A percentile compares a stretch with the other conserved stretches of the same genome.
Evolutionary conservation across 2,329 filamentous ascomycete genomes (phyloP).

Genomic region (Colletotrichum lindemuthianum): DNA sequence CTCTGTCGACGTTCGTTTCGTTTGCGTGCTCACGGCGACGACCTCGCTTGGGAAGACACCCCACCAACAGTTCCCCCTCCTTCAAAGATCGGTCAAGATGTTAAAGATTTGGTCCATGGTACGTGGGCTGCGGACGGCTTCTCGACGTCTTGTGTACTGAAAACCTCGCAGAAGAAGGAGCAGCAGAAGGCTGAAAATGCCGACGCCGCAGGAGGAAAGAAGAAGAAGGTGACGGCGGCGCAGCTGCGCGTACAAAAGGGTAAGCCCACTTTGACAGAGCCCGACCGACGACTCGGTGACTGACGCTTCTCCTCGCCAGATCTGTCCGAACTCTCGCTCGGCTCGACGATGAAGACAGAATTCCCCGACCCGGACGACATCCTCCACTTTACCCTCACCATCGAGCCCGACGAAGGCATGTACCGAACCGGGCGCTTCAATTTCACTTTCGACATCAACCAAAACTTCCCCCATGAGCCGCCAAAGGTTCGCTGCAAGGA

Average conservation of each 20-base stretch:
- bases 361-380: conserved; percentile 88
- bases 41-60: conserved; percentile 27
- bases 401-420: conserved; percentile 85
- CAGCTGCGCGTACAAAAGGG: conserved; percentile 97
- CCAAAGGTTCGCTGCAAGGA: conserved; percentile 97
- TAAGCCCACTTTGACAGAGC: conserved; percentile 48
- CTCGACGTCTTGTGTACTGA: conserved; percentile 3
- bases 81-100: conserved; percentile 69
- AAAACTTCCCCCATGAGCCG: conserved; percentile 96
- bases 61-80: conserved; percentile 19
- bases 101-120: conserved; percentile 99
- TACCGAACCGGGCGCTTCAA: conserved; percentile 90
- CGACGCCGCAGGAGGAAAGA: conserved; percentile 79
- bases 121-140: conserved; percentile 43
- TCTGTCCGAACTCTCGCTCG: conserved; percentile 82
- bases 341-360: conserved; percentile 81
- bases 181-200: conserved; percentile 94
- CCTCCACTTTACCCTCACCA: conserved; percentile 83
- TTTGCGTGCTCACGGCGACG: neutral
- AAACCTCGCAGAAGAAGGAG: conserved; percentile 81
- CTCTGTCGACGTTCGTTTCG: neutral
- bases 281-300: conserved; percentile 13
- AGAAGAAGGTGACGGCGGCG: conserved; percentile 98
- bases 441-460: conserved; percentile 92
- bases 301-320: conserved; percentile 59